Evolutionary conservation across 1,139 yeast species (phyloP).

Genomic region (Hyphopichia pseudoburtonii): DNA sequence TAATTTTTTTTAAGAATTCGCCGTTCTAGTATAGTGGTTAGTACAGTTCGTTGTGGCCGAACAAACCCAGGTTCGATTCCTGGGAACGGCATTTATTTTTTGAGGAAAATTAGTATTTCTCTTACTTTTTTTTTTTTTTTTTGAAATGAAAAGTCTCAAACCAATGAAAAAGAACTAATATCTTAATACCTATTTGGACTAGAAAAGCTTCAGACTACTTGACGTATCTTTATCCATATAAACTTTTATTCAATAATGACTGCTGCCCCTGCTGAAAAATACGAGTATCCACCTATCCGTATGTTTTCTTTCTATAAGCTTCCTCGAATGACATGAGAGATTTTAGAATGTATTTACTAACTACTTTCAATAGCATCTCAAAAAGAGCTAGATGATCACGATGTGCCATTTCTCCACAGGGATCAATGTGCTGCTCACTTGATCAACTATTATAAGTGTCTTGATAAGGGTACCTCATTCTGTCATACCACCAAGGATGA

Average conservation of each 20-base stretch:
- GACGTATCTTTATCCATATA: neutral
- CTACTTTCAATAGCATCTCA: constrained; percentile 26
- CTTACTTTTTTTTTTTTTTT: constrained; percentile 15
- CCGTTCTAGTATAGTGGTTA: constrained; percentile 53
- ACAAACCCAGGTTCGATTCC: constrained; percentile 58
- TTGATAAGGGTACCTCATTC: constrained; percentile 47
- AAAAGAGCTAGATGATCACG: constrained; percentile 42
- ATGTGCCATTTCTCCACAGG: constrained; percentile 48
- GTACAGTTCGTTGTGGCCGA: constrained; percentile 59
- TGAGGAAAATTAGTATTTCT: no score
- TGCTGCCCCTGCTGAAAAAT: constrained; percentile 14
- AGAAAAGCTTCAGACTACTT: neutral
- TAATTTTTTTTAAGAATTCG: no score
- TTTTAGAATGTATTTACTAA: constrained; percentile 7
- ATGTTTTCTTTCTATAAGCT: no score
- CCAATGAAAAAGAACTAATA: constrained; percentile 4
- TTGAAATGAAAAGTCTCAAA: constrained; percentile 4
- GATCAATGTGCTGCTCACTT: constrained; percentile 50
- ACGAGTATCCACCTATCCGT: constrained; percentile 29
- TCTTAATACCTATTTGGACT: neutral
- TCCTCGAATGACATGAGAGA: no score
- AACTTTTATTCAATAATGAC: no score
- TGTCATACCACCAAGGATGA: constrained; percentile 44
- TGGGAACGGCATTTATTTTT: constrained; percentile 48
- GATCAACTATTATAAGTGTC: constrained; percentile 47